A percentile compares a stretch with the other conserved stretches of the same genome.
These are phyloP conservation scores for Nannizziopsis arthrosporioides DNA, from an alignment of 2,329 filamentous ascomycete species.

Conservation along the genomic window DNA sequence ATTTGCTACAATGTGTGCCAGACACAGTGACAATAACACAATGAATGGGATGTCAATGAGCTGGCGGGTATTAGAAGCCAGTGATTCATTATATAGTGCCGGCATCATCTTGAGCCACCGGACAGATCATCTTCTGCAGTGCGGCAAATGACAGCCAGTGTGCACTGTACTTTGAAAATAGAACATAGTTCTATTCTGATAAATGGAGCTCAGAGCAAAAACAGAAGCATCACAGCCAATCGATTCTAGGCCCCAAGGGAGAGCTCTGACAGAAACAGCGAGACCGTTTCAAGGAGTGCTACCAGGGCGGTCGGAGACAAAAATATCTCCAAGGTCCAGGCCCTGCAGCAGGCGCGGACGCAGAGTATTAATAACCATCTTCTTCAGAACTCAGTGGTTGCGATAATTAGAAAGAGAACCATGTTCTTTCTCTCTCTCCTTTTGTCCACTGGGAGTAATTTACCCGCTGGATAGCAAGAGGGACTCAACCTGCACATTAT, in stretches of 20 bases:
- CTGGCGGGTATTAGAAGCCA: neutral
- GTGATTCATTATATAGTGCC: slow-evolving; percentile 3
- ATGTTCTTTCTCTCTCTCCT: too few species aligned
- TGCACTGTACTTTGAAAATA: neutral
- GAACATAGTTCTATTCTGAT: neutral
- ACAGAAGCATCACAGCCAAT: slow-evolving; percentile 5
- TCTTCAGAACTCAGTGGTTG: neutral
- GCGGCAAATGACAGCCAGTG: too few species aligned
- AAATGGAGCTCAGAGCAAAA: neutral
- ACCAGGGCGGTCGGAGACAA: neutral
- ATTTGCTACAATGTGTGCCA: neutral
- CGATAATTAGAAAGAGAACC: neutral
- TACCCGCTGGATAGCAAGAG: too few species aligned
- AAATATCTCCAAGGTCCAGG: neutral
- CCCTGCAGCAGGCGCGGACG: slow-evolving; percentile 1
- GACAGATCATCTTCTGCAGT: too few species aligned
- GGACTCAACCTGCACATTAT: neutral
- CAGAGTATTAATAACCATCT: neutral
- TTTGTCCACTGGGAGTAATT: too few species aligned
- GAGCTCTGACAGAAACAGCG: neutral
- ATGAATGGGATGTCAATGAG: neutral
- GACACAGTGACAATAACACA: slow-evolving; percentile 2
- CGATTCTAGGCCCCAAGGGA: neutral
- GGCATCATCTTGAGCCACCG: neutral
- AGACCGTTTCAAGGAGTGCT: slow-evolving; percentile 6